Conservation (phyloP, 1,284 basidiomycete genomes). For the Puccinia coronata region DNA sequence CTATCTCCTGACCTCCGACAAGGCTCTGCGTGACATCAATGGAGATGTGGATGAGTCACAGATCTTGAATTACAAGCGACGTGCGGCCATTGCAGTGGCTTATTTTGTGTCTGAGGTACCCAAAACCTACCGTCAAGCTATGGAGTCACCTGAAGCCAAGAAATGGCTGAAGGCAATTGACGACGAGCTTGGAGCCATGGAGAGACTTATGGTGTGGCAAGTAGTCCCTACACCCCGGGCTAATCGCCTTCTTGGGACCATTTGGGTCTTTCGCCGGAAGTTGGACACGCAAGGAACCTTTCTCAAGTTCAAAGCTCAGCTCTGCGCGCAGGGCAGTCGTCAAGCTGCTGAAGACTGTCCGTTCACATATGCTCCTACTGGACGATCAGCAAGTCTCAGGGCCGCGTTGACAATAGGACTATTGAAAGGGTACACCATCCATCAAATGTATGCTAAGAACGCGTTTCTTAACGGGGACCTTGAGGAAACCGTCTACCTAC, state of each 20-base stretch:
- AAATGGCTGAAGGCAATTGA: not conserved
- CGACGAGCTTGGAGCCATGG: conserved; percentile 1
- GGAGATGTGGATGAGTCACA: too few species aligned
- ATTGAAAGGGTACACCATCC: not conserved
- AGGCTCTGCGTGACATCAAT: too few species aligned
- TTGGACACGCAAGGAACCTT: not conserved
- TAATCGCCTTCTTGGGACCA: not conserved
- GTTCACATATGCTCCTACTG: not conserved
- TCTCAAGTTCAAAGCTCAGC: conserved; percentile 9
- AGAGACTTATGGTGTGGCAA: not conserved
- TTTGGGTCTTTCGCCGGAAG: conserved; percentile 3
- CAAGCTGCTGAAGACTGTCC: conserved; percentile 14
- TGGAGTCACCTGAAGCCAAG: not conserved
- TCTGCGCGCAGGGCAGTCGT: conserved; percentile 8
- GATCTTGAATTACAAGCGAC: not conserved
- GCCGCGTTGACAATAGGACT: not conserved
- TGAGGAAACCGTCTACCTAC: conserved; percentile 13
- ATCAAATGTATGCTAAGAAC: conserved; percentile 8
- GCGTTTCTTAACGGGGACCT: conserved; percentile 24
- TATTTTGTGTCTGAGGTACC: not conserved
- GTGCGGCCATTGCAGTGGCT: not conserved
- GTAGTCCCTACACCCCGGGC: not conserved
- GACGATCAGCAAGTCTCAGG: not conserved
- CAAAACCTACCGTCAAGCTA: not conserved
- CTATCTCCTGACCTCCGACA: too few species aligned